Evolutionary conservation across 2,329 filamentous ascomycete species (phyloP), one percentile per base, ranked within the genome.

Genomic region (Venturia nashicola): DNA sequence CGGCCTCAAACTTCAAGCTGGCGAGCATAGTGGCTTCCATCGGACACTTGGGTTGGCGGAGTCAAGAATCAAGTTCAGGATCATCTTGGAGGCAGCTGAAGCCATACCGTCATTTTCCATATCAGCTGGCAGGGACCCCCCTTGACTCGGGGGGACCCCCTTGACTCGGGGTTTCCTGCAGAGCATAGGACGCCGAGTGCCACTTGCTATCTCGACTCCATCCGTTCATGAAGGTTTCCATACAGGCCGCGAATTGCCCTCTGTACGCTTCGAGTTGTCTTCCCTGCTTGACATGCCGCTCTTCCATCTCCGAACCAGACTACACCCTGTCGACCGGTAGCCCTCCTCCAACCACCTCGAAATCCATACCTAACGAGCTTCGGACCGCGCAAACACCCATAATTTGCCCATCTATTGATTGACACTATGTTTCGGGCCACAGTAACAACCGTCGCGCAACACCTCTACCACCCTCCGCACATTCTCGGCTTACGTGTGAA

Each of bases 31-130:
- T 57, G 51, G 23, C 14, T 3, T 57, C 14, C 0, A 36, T 57
- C 4, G 23, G 8, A 57, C 7, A 32, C 4, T 32, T 23, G 8
- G 11, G 48, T 23, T 23, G 48, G 48, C 44, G 44, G 20, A 23
- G 23, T 23, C 5, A 2, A 48, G 36, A 34, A 39, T 36, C 51
- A 57, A 57, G 51, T 36, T 57, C 39, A 11, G 27, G 14, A 34
- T 57, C 18, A 7, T 57, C 8, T 57, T 36, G 2, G 14, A 36
- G 14, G 16, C 27, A 57, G 27, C 14, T 34, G 51, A 57, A 57
- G 48, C 51, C 51, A 57, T 57, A 57, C 18, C 51, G 51, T 57
- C 51, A 57, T 57, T 36, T 57, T 20, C 27, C 16, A 55, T 55
- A 3, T 20, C 46, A 9, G 32, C 51, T 3, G 23, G 51, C 16